Percentiles rank a stretch among this genome's conserved stretches.
These are phyloP conservation scores for Hymenoscyphus albidus DNA, from an alignment of 2,329 filamentous ascomycete species.

Conservation along the genomic window DNA sequence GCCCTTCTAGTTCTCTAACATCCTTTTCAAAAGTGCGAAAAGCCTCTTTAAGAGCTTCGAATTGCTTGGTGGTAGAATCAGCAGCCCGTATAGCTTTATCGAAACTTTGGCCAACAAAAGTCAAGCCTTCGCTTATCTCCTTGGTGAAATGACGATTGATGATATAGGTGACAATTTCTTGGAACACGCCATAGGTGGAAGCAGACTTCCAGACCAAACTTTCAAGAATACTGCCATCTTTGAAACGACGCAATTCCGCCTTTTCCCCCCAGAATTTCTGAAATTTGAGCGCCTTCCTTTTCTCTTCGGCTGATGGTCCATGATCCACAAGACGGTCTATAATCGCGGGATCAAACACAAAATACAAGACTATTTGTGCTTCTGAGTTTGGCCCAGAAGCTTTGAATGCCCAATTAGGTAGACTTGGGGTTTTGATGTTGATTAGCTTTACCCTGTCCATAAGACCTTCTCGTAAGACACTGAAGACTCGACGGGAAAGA, in stretches of 20 bases:
- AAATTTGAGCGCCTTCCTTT: slow-evolving; percentile 76
- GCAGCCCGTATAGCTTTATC: slow-evolving; percentile 39
- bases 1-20: slow-evolving; percentile 70
- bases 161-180: slow-evolving; percentile 74
- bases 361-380: slow-evolving; percentile 54
- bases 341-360: slow-evolving; percentile 70
- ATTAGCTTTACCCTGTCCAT: slow-evolving; percentile 71
- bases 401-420: slow-evolving; percentile 46
- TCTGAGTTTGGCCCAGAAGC: slow-evolving; percentile 34
- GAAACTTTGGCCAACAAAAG: slow-evolving; percentile 45
- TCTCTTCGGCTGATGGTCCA: slow-evolving; percentile 81
- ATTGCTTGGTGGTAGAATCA: slow-evolving; percentile 46
- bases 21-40: slow-evolving; percentile 73
- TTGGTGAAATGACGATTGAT: slow-evolving; percentile 66
- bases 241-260: slow-evolving; percentile 88
- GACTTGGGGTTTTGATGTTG: slow-evolving; percentile 46
- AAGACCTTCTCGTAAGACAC: slow-evolving; percentile 65
- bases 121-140: slow-evolving; percentile 39
- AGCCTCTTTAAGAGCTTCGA: slow-evolving; percentile 46
- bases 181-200: slow-evolving; percentile 60
- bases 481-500: slow-evolving; percentile 57
- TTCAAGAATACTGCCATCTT: slow-evolving; percentile 89
- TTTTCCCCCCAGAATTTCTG: slow-evolving; percentile 94
- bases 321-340: slow-evolving; percentile 77
- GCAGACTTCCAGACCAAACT: slow-evolving; percentile 79